phyloP scores from a whole-genome alignment of 1,284 basidiomycete genomes.

The Thelephora terrestris region DNA sequence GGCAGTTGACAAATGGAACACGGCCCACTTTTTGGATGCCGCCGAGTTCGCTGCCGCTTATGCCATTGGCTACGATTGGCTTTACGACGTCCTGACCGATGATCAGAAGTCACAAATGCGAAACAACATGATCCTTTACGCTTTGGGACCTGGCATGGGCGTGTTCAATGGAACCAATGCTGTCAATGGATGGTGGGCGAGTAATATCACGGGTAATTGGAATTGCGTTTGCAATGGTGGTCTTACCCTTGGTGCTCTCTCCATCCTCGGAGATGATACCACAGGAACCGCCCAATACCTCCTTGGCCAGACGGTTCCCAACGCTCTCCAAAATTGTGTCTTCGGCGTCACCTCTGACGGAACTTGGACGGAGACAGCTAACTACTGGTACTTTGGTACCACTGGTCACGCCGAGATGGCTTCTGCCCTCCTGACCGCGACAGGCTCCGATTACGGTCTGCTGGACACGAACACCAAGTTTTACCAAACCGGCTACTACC shows the following conservation, averaged over 20 bases:
- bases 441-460: slow-evolving; percentile 76
- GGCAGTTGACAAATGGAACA: slow-evolving; percentile 65
- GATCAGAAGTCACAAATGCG: slow-evolving; percentile 68
- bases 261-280: slow-evolving; percentile 80
- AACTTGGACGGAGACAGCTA: slow-evolving; percentile 91
- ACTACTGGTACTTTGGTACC: slow-evolving; percentile 96
- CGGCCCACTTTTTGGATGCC: slow-evolving; percentile 86
- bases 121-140: slow-evolving; percentile 70
- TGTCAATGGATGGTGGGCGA: slow-evolving; percentile 43
- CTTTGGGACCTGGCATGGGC: slow-evolving; percentile 54
- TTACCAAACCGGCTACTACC: slow-evolving; percentile 73
- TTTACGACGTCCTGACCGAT: slow-evolving; percentile 78
- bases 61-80: slow-evolving; percentile 92
- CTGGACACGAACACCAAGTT: slow-evolving; percentile 63
- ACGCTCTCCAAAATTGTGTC: slow-evolving; percentile 78
- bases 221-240: slow-evolving; percentile 97
- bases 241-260: slow-evolving; percentile 81
- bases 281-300: slow-evolving; percentile 64
- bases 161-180: slow-evolving; percentile 31
- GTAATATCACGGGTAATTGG: slow-evolving; percentile 76
- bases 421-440: slow-evolving; percentile 75
- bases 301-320: slow-evolving; percentile 59
- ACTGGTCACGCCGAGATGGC: slow-evolving; percentile 91
- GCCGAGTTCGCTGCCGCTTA: slow-evolving; percentile 85
- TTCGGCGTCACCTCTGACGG: slow-evolving; percentile 62